Base-by-base conservation (phyloP, 2,329 filamentous ascomycete genomes). In the Colletotrichum theobromicola region DNA sequence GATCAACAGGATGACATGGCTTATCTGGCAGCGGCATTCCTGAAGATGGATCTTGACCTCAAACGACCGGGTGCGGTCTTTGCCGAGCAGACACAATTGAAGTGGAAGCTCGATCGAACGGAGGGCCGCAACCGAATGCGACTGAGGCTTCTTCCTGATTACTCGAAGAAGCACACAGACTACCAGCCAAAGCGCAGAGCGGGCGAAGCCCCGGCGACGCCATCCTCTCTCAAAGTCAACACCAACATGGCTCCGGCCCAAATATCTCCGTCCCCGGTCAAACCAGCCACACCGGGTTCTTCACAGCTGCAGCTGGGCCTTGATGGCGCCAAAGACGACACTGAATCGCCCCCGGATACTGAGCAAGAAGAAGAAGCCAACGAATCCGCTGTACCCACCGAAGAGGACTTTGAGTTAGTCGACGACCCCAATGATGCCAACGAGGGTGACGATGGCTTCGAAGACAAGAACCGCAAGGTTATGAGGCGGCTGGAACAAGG, bases 381-480 rank as follows among this genome's bases (percentile, higher is more conserved):
- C 32, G 77, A 80, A 32, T 74, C 82, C 61, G 75, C 80, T 13
- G 82, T 79, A 70, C 83, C 87, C 12, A 86, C 93, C 0, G 97
- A 98, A 72, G 97, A 98, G 60, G 97, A 97, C 77, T 99, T 98
- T 80, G 97, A 99, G 84, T 91, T 99, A 77, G 93, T 99, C 8
- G 96, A 98, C 75, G 96, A 98, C 75, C 96, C 96, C 0, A 95
- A 95, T 79, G 94, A 96, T 71, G 92, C 94, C 53, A 91, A 94
- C 30, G 95, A 97, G 60, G 88, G 85, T 2, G 91, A 92, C 16
- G 92, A 93, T 77, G 93, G 93, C 2, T 97, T 97, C 76, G 97
- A 99, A 83, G 97, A 99, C 83, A 98, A 98, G 86, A 98, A 99
- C 80, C 91, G 97, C 58, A 98, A 98, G 83, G 96, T 99, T 58